Conservation (phyloP, 768 basidiomycete species). For the Calvatia gigantea region DNA sequence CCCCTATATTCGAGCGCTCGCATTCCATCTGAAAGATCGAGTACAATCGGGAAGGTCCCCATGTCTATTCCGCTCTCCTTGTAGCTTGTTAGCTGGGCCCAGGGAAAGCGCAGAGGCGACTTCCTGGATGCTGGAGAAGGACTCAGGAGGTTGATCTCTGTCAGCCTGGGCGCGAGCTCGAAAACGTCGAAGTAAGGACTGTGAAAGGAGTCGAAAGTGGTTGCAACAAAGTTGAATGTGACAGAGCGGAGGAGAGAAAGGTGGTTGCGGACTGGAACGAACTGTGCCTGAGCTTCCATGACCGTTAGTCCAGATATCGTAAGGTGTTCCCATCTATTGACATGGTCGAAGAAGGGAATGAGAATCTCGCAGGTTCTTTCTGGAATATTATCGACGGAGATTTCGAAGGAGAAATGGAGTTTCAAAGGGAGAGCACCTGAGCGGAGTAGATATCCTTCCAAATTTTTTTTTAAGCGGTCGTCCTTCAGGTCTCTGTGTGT, state of each 20-base stretch:
- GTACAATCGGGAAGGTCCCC: background rate
- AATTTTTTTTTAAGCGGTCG: background rate
- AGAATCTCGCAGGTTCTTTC: background rate
- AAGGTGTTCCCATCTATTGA: background rate
- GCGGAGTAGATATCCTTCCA: background rate
- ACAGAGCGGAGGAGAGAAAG: background rate
- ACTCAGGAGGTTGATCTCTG: background rate
- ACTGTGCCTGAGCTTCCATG: background rate
- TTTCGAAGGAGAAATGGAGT: constrained; percentile 1
- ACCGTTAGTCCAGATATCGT: background rate
- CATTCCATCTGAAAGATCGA: background rate
- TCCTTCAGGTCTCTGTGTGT: background rate
- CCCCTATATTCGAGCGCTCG: background rate
- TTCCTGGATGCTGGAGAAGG: background rate
- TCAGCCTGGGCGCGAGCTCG: background rate
- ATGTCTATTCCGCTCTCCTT: background rate
- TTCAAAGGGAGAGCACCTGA: background rate
- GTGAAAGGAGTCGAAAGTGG: background rate
- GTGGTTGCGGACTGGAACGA: background rate
- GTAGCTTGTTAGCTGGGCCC: background rate
- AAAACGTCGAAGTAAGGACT: background rate
- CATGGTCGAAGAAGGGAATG: background rate
- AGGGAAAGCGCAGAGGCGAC: background rate
- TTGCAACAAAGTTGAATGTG: background rate
- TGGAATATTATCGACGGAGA: background rate